Evolutionary conservation across 1,139 yeast species (phyloP), one percentile per base, ranked within the genome.

Genomic region (Kluyveromyces marxianus): DNA sequence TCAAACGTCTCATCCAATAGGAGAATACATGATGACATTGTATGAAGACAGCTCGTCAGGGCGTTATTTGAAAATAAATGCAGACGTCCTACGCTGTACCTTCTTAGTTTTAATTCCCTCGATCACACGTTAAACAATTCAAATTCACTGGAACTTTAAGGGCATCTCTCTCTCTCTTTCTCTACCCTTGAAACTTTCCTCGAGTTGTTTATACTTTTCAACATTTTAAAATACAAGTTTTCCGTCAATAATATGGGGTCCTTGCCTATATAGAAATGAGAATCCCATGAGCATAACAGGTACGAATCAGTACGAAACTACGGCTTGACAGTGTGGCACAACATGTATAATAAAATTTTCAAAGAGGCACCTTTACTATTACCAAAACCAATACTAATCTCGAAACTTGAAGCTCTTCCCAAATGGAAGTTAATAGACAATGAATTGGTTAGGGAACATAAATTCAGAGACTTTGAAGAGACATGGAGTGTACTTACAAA

Each of bases 401-500:
- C 39, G 35, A 42, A 42, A 24, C 42, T 48, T 39, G 33, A 39
- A 21, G 41, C 35, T 25, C 37, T 51, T 4, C 50, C 53, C 4
- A 35, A 44, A 1, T 59, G 65, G 65, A 47, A 44, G 24, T 37
- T 54, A 10, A 42, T 44, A 7, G 43, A 49, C 35, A 43, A 48
- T 1, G 50, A 44, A 6, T 42, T 74, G 4, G 44, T 52, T 3
- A 59, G 69, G 37, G 62, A 69, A 25, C 74, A 72, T 54, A 63
- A 59, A 37, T 72, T 83, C 54, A 68, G 66, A 44, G 70, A 71
- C 39, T 83, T 75, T 58, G 79, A 78, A 48, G 69, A 70, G 32
- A 81, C 90, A 0, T 81, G 89, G 87, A 66, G 72, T 4, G 84
- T 84, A 56, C 66, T 87, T 27, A 81, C 77, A 29, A 72, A 73